Evolutionary conservation across 2,329 filamentous ascomycete genomes (phyloP), one percentile per base, ranked within the genome.

Genomic region (Claviceps sorghi): DNA sequence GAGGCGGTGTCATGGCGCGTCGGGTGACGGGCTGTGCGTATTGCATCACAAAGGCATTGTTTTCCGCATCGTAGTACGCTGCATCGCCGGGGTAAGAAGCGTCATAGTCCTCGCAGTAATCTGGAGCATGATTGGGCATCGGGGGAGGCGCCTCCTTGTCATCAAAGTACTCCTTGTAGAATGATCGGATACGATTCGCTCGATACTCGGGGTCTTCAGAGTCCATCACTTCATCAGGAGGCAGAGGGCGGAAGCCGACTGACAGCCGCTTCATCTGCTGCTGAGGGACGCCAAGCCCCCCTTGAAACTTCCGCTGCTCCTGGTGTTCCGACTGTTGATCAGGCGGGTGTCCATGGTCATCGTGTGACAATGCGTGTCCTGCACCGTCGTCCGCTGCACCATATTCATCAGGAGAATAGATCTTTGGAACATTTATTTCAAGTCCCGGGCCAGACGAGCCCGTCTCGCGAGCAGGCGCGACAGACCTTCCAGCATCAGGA

Each of bases 81-180:
- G 79, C 78, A 53, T 88, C 84, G n/a, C 76, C 79, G 47, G 82
- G 73, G 63, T 85, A 88, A 57, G 82, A 79, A 21, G 79, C 72
- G 54, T 85, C 82, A 61, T 88, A 87, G 60, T 91, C 86, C 61
- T 90, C 86, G 56, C 86, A 83, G 66, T 90, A 86, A 52, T 74
- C 65, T 17, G 62, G 59, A 22, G 57, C 58, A 17, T 30, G 26
- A 32, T 2, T 19, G 8, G 67, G 67, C 59, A 75, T 58, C 1
- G 71, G 69, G 29, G 72, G 72, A n/a, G 68, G 61, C 6, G 64
- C 59, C 43, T 68, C 67, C 64, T 82, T 86, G 43, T 96, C 91
- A 58, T 97, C 93, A 61, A 98, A 98, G 72, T 98, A 98, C 65
- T 98, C 93, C 72, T 96, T 96, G 74, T 98, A 98, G 73, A 98